Evolutionary conservation across 495 filamentous ascomycete species (phyloP), one percentile per base, ranked within the genome.

Genomic region (Aspergillus leporis): DNA sequence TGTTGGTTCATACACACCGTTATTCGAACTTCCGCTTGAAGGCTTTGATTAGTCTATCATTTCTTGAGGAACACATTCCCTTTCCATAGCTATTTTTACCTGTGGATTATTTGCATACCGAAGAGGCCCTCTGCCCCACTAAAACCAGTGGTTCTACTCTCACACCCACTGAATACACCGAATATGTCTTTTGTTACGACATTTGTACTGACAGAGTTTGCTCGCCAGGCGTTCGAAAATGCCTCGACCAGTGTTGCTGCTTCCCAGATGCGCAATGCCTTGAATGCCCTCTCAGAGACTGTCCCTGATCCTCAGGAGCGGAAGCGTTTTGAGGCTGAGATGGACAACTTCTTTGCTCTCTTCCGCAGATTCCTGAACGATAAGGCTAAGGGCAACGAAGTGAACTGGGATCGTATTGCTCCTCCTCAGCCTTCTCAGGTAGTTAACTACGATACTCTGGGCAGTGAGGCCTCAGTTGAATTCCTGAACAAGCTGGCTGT

Each of bases 331-430:
- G 94, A 98, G 79, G 93, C 92, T 14, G 94, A 99, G 79, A 98
- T 96, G 91, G 94, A 99, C 85, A 99, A 99, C 87, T 99, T 99
- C 84, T 99, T 93, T 70, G 88, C 91, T 53, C 89, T 99, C 63
- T 99, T 99, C 87, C 89, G 95, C 60, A 84, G 94, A 71, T 99
- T 96, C 74, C 83, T 99, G 50, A 97, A 96, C 67, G 94, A 99
- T 81, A 97, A 97, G 81, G 95, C 94, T 59, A 98, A 97, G 84
- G 93, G 93, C 68, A 97, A 91, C 71, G 87, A 83, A 36, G 84
- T 96, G 83, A 91, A 94, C 66, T 99, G 94, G 94, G 90, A 95
- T 36, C 90, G 91, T 58, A 99, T 99, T 71, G 87, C 89, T 41
- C 94, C 94, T 56, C 95, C 94, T 43, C 90, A 93, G 70, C 83